These are phyloP conservation scores for Leccinum subtestaceum DNA, from an alignment of 768 basidiomycete genomes.

Conservation along the genomic window DNA sequence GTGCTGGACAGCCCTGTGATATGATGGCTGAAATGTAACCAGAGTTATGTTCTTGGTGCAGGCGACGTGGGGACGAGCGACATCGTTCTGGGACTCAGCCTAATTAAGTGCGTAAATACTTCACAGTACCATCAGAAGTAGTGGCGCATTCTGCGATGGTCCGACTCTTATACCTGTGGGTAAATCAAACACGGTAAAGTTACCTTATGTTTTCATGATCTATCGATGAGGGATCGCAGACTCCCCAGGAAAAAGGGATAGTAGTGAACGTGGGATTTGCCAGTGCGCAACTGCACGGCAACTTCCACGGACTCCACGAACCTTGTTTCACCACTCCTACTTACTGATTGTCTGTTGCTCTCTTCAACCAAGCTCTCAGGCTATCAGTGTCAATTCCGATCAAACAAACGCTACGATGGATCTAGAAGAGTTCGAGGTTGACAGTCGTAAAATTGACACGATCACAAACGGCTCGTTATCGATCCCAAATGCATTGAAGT, in stretches of 20 bases:
- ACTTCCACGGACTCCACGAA: background rate
- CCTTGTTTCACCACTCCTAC: background rate
- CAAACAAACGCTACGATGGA: slow-evolving; percentile 30
- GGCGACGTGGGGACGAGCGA: background rate
- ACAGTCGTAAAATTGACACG: slow-evolving; percentile 1
- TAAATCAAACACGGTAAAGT: too few relatives aligned
- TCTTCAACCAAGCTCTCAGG: background rate
- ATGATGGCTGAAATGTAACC: background rate
- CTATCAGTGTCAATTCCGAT: background rate
- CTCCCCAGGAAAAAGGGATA: too few relatives aligned
- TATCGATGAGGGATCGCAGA: too few relatives aligned
- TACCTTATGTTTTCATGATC: too few relatives aligned
- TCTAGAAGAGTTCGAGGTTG: slow-evolving; percentile 37
- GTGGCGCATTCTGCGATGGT: too few relatives aligned
- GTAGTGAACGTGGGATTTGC: background rate
- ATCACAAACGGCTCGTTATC: slow-evolving; percentile 6
- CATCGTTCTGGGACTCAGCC: background rate
- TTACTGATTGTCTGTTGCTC: background rate
- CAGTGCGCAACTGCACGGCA: background rate
- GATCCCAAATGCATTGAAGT: slow-evolving; percentile 24
- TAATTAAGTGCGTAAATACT: background rate
- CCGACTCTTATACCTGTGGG: too few relatives aligned
- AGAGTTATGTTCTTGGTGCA: background rate
- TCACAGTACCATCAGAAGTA: too few relatives aligned
- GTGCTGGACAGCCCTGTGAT: background rate